Base-by-base conservation (phyloP, 805 yeast genomes). In the Sugiyamaella lignohabitans region DNA sequence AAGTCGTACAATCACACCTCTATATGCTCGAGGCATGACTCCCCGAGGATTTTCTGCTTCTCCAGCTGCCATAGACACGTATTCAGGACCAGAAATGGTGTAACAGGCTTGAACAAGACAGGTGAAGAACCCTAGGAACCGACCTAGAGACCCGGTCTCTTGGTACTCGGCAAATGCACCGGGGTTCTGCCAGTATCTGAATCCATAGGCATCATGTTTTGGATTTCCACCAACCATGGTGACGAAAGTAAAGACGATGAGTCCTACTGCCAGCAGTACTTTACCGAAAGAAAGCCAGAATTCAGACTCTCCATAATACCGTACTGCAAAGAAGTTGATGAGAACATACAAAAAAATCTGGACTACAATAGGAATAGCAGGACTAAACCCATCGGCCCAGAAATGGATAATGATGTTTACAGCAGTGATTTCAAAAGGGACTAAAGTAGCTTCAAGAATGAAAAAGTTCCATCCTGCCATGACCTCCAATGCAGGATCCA, bases 181-280 rank as follows among this genome's bases (percentile, higher is more conserved):
- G 16, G 78, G 80, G 40, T 72, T 60, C 11, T 60, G 62, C 76
- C 80, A 80, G 58, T 75, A 72, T 39, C 80, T 61, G 59, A 80
- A 78, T 2, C 85, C 85, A 53, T 69, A 78, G 3, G 69, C 74
- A 53, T 83, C 85, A 50, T 75, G 78, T 36, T 70, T 62, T 1
- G 95, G 95, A 61, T 86, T 87, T 22, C 95, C 96, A 24, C 95
- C 95, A 32, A 83, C 77, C 94, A 86, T 87, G 4, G 88, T 80
- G 45, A 85, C 61, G 55, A 87, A 82, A 1, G 93, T 84, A 63
- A 83, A 87, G 22, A 82, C 57, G 49, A 87, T 74, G 40, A 87
- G 69, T 1, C 93, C 95, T n/a, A 81, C 61, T 11, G 89, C 87
- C 41, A 87, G 69, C 3, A 85, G 52, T 47, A 87, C 76, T 59